Evolutionary conservation across 257 asterid genomes (phyloP), one percentile per base, ranked within the genome.

Genomic region (Fraxinus quadrangulata): DNA sequence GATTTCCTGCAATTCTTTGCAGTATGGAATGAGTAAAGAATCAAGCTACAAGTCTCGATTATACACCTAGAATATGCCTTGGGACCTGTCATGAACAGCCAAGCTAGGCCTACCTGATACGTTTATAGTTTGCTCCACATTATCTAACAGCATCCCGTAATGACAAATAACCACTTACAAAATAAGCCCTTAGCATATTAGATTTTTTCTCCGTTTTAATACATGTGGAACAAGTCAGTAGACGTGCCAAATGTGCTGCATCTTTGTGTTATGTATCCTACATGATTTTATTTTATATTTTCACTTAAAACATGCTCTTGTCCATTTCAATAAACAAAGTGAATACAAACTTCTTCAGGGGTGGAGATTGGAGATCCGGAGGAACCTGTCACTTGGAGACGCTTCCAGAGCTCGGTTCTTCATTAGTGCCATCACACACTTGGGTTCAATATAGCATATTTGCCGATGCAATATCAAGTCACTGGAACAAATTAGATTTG

Each of bases 341-440:
- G 69, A 63, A 26, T 40, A 17, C 4, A 49, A 21, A 3, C 42
- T 0, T 71, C 76, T 76, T 13, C 87, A 94, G 98, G 85, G 97
- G 97, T 4, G 98, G 98, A n/a, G 96, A 92, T 72, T 94, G 97
- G 98, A 90, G 87, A 81, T 83, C 84, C 0, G 98, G 97, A 37
- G 97, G 97, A 66, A 69, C 81, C 31, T 92, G 98, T 75, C 97
- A 94, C 86, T 13, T 78, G 76, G 97, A 89, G 80, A 90, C 96
- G 7, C 92, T 91, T 47, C 97, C 98, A 0, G 97, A 92, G 76
- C 89, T 84, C 13, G 92, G 96, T 19, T 82, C 92, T 80, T 86
- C 97, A 2, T 42, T 91, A 71, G 93, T 90, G 23, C 97, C 94
- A 24, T 76, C 95, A 59, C 86, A 87, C 67, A 89, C 87, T 17